phyloP scores from a whole-genome alignment of 441 rosid genomes.

The Kokia cookei region DNA sequence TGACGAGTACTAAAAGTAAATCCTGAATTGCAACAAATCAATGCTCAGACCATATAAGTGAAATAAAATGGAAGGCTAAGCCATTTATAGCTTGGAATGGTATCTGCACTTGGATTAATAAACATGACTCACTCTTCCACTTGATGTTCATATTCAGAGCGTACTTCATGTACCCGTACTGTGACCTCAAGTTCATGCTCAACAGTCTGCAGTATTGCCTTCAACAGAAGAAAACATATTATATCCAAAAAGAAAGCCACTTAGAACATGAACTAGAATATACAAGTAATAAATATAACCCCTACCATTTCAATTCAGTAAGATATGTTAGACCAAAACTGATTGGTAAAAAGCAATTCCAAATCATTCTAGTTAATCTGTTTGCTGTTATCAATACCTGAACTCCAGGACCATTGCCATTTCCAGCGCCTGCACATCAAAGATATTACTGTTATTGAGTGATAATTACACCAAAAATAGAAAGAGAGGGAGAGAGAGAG shows the following conservation, averaged over 20 bases:
- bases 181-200: constrained; percentile 98
- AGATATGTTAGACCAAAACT: background rate
- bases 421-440: constrained; percentile 41
- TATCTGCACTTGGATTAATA: background rate
- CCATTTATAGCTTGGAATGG: too few species aligned
- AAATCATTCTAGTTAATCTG: background rate
- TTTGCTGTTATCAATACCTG: constrained; percentile 47
- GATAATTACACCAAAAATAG: constrained; percentile 8
- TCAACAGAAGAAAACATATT: constrained; percentile 18
- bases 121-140: constrained; percentile 76
- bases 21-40: background rate
- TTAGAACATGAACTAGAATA: background rate
- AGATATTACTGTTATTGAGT: constrained; percentile 10
- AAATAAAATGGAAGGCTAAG: too few species aligned
- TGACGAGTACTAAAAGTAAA: background rate
- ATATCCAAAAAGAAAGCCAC: background rate
- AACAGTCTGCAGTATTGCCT: constrained; percentile 84
- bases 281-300: background rate
- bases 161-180: constrained; percentile 87
- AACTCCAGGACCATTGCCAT: constrained; percentile 62
- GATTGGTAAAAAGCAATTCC: background rate
- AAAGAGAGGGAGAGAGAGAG: background rate
- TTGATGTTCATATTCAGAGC: constrained; percentile 84
- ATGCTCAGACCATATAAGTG: too few species aligned
- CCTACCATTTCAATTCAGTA: background rate